Conservation (phyloP, 225 moss, liverwort and hornwort species). For the Sphagnum contortum region DNA sequence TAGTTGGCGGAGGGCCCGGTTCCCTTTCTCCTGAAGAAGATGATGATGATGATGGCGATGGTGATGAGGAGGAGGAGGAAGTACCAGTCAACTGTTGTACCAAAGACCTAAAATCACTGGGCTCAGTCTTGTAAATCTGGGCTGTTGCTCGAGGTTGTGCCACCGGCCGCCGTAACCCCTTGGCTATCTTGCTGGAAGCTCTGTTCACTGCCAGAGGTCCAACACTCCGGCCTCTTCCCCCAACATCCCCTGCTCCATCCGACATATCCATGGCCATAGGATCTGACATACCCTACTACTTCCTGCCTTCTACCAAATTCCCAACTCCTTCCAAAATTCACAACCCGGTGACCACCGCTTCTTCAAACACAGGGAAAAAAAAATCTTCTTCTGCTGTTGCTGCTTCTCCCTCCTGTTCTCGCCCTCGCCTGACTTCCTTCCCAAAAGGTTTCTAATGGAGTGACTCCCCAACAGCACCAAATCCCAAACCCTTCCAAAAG, state of each 20-base stretch:
- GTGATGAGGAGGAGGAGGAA: slow-evolving; percentile 19
- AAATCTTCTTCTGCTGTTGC: no score
- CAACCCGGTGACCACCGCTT: no score
- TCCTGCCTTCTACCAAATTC: no score
- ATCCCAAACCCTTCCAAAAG: no score
- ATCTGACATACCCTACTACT: slow-evolving; percentile 19
- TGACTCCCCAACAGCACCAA: no score
- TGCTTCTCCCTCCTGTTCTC: no score
- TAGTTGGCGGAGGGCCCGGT: slow-evolving; percentile 28
- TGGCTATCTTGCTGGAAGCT: slow-evolving; percentile 70
- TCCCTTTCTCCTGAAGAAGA: background rate
- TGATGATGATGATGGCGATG: no score
- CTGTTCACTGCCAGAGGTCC: slow-evolving; percentile 75
- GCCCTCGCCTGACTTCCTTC: no score
- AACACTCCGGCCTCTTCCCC: slow-evolving; percentile 35
- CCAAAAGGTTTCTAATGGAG: no score
- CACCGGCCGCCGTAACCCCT: slow-evolving; percentile 63
- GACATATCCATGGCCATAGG: slow-evolving; percentile 33
- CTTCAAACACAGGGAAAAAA: no score
- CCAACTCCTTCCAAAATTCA: no score
- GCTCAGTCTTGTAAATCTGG: slow-evolving; percentile 83
- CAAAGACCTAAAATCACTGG: slow-evolving; percentile 69
- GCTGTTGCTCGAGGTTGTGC: slow-evolving; percentile 71
- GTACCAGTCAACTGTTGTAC: slow-evolving; percentile 93
- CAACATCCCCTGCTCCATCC: slow-evolving; percentile 26